Conservation (phyloP, 306 rosid genomes). For the Albizia julibrissin region DNA sequence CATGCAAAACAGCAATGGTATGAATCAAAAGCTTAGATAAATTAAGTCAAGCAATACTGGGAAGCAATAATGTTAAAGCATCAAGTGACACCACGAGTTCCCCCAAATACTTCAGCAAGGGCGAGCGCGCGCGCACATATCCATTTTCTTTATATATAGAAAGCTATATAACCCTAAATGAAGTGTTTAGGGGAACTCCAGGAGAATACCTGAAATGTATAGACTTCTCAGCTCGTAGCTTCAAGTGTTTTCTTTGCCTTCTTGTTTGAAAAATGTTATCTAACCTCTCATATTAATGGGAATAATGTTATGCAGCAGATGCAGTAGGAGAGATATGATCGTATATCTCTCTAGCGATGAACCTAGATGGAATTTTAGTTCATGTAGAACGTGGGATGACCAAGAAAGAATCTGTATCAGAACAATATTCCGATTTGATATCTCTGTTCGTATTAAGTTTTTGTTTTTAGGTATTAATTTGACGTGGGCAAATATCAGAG, state of each 20-base stretch:
- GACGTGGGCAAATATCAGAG: background rate
- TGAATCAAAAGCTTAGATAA: too few relatives aligned
- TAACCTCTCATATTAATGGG: conserved; percentile 24
- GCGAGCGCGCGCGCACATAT: too few relatives aligned
- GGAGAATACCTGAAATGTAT: conserved; percentile 30
- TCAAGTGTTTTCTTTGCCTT: background rate
- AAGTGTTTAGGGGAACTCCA: conserved; percentile 41
- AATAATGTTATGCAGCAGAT: too few relatives aligned
- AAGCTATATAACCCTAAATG: conserved; percentile 23
- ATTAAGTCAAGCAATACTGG: too few relatives aligned
- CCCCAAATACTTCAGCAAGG: too few relatives aligned
- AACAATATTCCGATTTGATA: background rate
- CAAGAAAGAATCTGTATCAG: conserved; percentile 14
- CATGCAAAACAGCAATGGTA: too few relatives aligned
- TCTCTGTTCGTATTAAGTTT: too few relatives aligned
- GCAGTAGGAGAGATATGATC: too few relatives aligned
- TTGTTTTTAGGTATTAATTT: background rate
- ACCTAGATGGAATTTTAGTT: conserved; percentile 21
- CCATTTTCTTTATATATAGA: too few relatives aligned
- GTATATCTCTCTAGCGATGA: background rate
- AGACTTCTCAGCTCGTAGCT: background rate
- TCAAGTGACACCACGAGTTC: too few relatives aligned
- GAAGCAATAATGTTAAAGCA: too few relatives aligned
- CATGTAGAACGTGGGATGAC: background rate
- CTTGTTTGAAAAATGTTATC: background rate